Conservation (phyloP, 345 rosid species). For the Gossypium anomalum region DNA sequence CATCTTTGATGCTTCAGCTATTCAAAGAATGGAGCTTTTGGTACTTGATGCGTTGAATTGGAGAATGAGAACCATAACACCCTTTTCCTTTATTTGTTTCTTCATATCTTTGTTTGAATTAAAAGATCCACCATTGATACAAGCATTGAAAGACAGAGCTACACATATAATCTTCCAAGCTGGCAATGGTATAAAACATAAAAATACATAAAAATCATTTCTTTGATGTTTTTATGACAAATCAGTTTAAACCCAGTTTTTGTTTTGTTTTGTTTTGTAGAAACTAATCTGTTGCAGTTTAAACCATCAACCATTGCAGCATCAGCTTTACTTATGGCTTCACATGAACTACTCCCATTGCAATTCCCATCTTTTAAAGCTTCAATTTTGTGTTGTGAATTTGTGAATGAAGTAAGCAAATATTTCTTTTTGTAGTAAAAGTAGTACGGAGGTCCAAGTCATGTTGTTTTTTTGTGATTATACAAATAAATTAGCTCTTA, state of each 20-base stretch:
- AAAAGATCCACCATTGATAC: slow-evolving; percentile 35
- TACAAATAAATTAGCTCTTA: too few species aligned
- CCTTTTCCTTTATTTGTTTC: slow-evolving; percentile 50
- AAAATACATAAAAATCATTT: neutral
- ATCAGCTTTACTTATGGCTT: slow-evolving; percentile 50
- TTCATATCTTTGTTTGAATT: slow-evolving; percentile 42
- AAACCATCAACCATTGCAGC: slow-evolving; percentile 64
- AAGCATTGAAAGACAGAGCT: slow-evolving; percentile 50
- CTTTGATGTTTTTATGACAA: neutral
- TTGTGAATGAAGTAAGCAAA: slow-evolving; percentile 40
- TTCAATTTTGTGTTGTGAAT: slow-evolving; percentile 34
- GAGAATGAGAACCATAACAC: slow-evolving; percentile 73
- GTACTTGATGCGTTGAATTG: slow-evolving; percentile 55
- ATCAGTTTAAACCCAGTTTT: slow-evolving; percentile 7
- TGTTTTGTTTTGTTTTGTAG: slow-evolving; percentile 27
- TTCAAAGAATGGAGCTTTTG: slow-evolving; percentile 53
- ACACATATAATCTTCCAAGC: slow-evolving; percentile 41
- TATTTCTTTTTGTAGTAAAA: too few species aligned
- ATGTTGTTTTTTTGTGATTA: too few species aligned
- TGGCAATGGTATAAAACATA: slow-evolving; percentile 35
- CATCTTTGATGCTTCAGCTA: slow-evolving; percentile 34
- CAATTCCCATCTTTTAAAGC: slow-evolving; percentile 36
- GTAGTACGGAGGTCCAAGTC: too few species aligned
- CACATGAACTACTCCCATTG: slow-evolving; percentile 48
- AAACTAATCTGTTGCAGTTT: slow-evolving; percentile 45